Evolutionary conservation across 345 rosid genomes (phyloP), one percentile per base, ranked within the genome.

Genomic region (rapeseed (Brassica napus)): DNA sequence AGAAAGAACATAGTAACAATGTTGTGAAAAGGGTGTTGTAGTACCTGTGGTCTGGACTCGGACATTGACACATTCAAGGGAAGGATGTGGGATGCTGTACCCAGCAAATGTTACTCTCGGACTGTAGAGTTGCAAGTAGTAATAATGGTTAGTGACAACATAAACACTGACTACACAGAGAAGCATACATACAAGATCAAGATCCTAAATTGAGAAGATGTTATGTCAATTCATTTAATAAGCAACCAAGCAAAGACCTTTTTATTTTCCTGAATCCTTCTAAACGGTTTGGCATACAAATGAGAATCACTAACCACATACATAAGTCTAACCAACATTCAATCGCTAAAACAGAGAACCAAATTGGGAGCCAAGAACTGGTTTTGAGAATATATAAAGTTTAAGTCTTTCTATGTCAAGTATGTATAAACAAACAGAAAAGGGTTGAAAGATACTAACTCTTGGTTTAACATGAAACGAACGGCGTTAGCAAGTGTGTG

Each of bases 11-110:
- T 16, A 49, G 15, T n/a, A 55, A 52, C 3, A 63, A 1, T 5
- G 62, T 12, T 37, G 3, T 64, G 24, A 28, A 65, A 21, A 4
- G 12, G 47, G 44, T 9, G 12, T 32, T 32, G 12, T 35, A 8
- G 73, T 85, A 95, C 99, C 99, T 80, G 99, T 90, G 5, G 99
- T 95, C 81, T 95, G 98, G 37, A 95, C 94, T 68, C 89, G 87
- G 67, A 93, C 82, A 71, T 86, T 89, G 71, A 95, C 98, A 34
- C 82, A 81, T 57, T 93, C 96, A 77, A 88, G 89, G 37, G 98
- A 93, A 71, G 98, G 98, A 88, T 93, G 98, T 76, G 94, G 98
- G 68, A 95, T 93, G 81, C 92, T 91, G 86, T 95, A 91, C 15
- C 89, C 94, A 68, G 85, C 87, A 65, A 84, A 74, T 4, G 88